These are phyloP conservation scores for Boletus hoseneyae DNA, from an alignment of 1,284 basidiomycete genomes.

Conservation along the genomic window DNA sequence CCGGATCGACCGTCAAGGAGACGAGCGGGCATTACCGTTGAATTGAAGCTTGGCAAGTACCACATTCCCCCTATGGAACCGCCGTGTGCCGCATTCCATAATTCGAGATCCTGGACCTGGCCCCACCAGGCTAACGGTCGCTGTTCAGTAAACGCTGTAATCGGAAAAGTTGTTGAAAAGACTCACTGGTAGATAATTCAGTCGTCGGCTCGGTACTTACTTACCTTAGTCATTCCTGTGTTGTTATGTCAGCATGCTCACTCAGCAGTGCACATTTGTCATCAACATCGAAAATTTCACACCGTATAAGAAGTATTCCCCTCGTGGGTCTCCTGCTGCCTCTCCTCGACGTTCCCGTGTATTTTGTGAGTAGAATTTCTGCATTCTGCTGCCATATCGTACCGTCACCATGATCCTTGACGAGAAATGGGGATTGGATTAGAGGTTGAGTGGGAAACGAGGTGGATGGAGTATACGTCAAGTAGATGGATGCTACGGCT, in stretches of 20 bases:
- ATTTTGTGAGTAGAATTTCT: conserved; percentile 19
- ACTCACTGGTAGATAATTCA: no score
- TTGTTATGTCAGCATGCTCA: conserved; percentile 13
- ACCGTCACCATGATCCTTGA: not conserved
- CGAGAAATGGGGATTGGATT: not conserved
- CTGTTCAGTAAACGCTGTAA: not conserved
- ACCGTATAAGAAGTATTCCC: conserved; percentile 19
- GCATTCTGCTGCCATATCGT: not conserved
- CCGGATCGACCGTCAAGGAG: not conserved
- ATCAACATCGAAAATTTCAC: conserved; percentile 16
- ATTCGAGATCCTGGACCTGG: not conserved
- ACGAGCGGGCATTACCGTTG: not conserved
- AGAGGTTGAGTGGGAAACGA: not conserved
- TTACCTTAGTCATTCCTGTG: conserved; percentile 2
- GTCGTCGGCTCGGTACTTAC: no score
- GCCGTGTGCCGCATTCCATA: not conserved
- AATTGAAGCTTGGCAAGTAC: not conserved
- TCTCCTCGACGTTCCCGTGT: conserved; percentile 15
- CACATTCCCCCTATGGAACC: not conserved
- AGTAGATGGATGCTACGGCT: conserved; percentile 8
- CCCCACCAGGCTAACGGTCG: not conserved
- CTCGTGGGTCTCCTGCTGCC: not conserved
- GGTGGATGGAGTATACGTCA: conserved; percentile 14
- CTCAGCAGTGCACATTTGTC: conserved; percentile 24
- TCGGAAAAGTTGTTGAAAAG: no score